These are phyloP conservation scores for Rutstroemia sp. DNA, from an alignment of 2,329 filamentous ascomycete genomes.

Conservation along the genomic window DNA sequence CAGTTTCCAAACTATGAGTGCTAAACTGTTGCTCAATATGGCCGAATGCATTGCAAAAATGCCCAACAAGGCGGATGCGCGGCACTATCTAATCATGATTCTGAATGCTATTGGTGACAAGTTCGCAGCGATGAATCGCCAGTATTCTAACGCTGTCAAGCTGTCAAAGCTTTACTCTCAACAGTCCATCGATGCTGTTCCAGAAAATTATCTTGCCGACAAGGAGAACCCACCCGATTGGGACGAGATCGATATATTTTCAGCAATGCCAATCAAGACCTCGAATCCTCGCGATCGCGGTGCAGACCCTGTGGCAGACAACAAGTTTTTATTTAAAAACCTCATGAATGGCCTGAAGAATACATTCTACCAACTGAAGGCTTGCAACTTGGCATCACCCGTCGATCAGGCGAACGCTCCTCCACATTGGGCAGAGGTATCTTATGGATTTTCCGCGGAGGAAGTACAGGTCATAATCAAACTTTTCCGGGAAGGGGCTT, in stretches of 20 bases:
- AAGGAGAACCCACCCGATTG: conserved; percentile 78
- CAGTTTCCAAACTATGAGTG: conserved; percentile 99
- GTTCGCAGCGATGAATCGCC: conserved; percentile 94
- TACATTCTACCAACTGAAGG: conserved; percentile 89
- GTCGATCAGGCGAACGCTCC: conserved; percentile 76
- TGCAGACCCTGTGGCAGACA: conserved; percentile 86
- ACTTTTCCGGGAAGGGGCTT: conserved; percentile 91
- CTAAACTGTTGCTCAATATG: conserved; percentile 94
- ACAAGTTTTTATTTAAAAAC: conserved; percentile 97
- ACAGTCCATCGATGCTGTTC: conserved; percentile 52
- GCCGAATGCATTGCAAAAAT: conserved; percentile 95
- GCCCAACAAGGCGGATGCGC: conserved; percentile 85
- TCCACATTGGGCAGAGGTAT: conserved; percentile 88
- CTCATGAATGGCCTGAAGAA: conserved; percentile 93
- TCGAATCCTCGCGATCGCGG: conserved; percentile 84
- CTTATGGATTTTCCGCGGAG: conserved; percentile 93
- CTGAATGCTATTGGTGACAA: conserved; percentile 97
- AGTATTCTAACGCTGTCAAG: conserved; percentile 93
- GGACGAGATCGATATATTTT: conserved; percentile 98
- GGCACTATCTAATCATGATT: conserved; percentile 95
- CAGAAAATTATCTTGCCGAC: conserved; percentile 79
- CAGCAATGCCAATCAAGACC: conserved; percentile 91
- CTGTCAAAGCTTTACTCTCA: conserved; percentile 71
- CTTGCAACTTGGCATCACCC: conserved; percentile 68
- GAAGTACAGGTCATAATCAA: conserved; percentile 96